These are phyloP conservation scores for Debaryomycetaceae sp. DNA, from an alignment of 1,139 yeast genomes.

Conservation along the genomic window DNA sequence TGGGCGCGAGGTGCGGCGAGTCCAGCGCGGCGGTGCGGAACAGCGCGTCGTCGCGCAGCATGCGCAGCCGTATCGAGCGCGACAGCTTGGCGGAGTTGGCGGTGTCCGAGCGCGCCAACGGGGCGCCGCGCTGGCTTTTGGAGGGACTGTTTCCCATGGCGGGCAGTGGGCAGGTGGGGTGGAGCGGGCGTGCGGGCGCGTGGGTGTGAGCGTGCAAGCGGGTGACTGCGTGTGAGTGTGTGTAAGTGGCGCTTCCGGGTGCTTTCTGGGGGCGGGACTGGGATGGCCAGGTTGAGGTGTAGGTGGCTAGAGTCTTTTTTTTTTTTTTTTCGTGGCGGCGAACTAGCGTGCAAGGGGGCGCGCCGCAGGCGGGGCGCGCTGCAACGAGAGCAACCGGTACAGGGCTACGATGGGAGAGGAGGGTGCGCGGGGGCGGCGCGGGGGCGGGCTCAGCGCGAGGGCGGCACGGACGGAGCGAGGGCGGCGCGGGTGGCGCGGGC, in stretches of 20 bases:
- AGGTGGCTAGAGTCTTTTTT: slow-evolving; percentile 1
- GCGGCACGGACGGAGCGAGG: too few species aligned
- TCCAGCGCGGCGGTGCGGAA: slow-evolving; percentile 19
- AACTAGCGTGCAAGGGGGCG: too few species aligned
- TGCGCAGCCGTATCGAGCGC: slow-evolving; percentile 44
- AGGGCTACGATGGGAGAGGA: too few species aligned
- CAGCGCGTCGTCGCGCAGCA: slow-evolving; percentile 29
- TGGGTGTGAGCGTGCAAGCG: too few species aligned
- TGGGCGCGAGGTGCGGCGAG: slow-evolving; percentile 15
- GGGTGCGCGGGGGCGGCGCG: too few species aligned
- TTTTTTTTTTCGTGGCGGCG: too few species aligned
- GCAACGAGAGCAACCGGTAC: too few species aligned
- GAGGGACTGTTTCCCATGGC: slow-evolving; percentile 46
- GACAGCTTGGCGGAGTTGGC: slow-evolving; percentile 47
- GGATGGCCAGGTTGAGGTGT: neutral
- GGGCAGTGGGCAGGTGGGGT: slow-evolving; percentile 5
- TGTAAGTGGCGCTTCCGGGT: neutral
- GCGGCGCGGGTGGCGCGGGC: too few species aligned
- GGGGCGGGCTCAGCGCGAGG: too few species aligned
- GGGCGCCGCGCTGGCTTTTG: slow-evolving; percentile 28
- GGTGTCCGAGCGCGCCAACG: slow-evolving; percentile 52
- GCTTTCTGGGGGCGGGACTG: neutral
- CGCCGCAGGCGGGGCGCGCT: too few species aligned
- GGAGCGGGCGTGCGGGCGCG: neutral
- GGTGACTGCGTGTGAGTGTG: too few species aligned